Percentiles rank a stretch among this genome's conserved stretches.
phyloP scores from a whole-genome alignment of 805 yeast species.

The Geotrichum ghanense region DNA sequence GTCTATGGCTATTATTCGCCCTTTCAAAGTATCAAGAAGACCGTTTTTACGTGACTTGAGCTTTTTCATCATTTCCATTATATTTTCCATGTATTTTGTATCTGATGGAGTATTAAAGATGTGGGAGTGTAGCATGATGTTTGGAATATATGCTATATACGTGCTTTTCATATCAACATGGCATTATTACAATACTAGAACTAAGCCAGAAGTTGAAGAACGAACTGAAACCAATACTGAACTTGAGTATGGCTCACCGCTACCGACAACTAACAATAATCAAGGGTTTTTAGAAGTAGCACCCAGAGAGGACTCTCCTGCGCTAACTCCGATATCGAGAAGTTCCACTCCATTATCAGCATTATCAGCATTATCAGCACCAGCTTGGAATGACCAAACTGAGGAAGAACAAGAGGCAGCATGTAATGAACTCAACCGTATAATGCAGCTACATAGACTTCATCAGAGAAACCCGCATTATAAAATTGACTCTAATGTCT shows the following conservation, averaged over 20 bases:
- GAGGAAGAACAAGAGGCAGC: slow-evolving; percentile 15
- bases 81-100: slow-evolving; percentile 40
- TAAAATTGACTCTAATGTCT: neutral
- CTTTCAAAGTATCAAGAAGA: slow-evolving; percentile 40
- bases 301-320: neutral
- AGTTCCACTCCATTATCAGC: neutral
- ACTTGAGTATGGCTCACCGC: neutral
- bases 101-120: slow-evolving; percentile 43
- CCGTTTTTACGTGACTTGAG: slow-evolving; percentile 49
- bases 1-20: slow-evolving; percentile 54
- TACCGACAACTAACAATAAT: no score
- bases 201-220: slow-evolving; percentile 6
- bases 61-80: slow-evolving; percentile 42
- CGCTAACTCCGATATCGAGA: neutral
- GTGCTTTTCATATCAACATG: slow-evolving; percentile 38
- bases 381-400: slow-evolving; percentile 2
- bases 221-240: neutral
- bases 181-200: slow-evolving; percentile 27
- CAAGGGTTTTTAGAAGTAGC: no score
- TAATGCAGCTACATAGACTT: slow-evolving; percentile 8
- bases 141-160: slow-evolving; percentile 45
- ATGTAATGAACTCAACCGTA: slow-evolving; percentile 13
- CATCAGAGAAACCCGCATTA: slow-evolving; percentile 3
- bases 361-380: neutral
- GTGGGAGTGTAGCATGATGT: slow-evolving; percentile 47